Percentiles rank a stretch among this genome's conserved stretches.
Evolutionary conservation across 495 filamentous ascomycete genomes (phyloP).

Genomic region (Parathielavia hyrcaniae): DNA sequence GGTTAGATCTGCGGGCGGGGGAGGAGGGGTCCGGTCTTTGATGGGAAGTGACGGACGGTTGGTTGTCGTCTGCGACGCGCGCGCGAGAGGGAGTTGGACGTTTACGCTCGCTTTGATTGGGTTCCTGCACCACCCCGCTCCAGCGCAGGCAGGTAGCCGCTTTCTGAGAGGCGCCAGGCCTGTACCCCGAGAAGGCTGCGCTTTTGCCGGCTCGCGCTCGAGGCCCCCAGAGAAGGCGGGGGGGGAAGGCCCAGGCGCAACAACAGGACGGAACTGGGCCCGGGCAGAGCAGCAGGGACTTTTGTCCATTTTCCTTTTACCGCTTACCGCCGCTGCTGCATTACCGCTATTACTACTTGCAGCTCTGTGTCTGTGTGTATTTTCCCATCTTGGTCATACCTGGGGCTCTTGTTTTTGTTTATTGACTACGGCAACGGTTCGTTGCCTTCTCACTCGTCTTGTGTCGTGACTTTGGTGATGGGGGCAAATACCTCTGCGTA

Average conservation of each 20-base stretch:
- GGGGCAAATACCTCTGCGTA: too few species aligned
- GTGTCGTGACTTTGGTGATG: background rate
- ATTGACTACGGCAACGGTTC: slow-evolving; percentile 5
- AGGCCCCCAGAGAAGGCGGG: background rate
- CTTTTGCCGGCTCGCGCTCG: too few species aligned
- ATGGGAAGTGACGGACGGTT: background rate
- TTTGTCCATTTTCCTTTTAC: slow-evolving; percentile 8
- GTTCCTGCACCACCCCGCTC: background rate
- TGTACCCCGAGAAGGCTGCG: background rate
- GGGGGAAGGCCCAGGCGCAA: background rate
- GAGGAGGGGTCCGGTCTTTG: background rate
- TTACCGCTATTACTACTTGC: slow-evolving; percentile 4
- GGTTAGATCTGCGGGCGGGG: slow-evolving; percentile 20
- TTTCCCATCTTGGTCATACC: slow-evolving; percentile 34
- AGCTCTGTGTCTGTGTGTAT: slow-evolving; percentile 23
- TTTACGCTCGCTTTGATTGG: background rate
- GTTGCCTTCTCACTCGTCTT: background rate
- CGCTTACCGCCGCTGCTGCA: slow-evolving; percentile 5
- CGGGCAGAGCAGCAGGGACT: slow-evolving; percentile 14
- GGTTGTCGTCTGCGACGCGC: slow-evolving; percentile 2
- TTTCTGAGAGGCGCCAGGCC: too few species aligned
- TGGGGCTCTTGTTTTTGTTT: slow-evolving; percentile 21
- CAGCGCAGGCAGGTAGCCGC: background rate
- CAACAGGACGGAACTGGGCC: slow-evolving; percentile 13
- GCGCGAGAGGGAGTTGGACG: background rate